These are phyloP conservation scores for Betula pendula DNA, from an alignment of 306 rosid species.

Conservation along the genomic window DNA sequence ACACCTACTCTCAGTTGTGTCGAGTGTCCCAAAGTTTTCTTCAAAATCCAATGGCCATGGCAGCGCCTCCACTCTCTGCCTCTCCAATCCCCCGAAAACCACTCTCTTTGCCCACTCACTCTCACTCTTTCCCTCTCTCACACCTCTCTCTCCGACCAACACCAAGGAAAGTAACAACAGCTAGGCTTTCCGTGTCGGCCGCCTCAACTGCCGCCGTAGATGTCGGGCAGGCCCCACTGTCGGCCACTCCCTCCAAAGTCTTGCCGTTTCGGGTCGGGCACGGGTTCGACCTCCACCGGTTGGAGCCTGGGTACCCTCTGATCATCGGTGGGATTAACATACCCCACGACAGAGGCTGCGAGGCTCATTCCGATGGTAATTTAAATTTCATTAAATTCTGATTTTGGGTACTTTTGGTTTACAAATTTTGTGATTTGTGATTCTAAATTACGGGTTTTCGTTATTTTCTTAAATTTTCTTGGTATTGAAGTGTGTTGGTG, in stretches of 20 bases:
- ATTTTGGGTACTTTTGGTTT: background rate
- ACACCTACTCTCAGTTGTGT: background rate
- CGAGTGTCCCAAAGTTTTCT: background rate
- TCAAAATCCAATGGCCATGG: slow-evolving; percentile 32
- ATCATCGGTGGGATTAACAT: slow-evolving; percentile 90
- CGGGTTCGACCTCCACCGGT: slow-evolving; percentile 90
- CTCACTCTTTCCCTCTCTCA: slow-evolving; percentile 39
- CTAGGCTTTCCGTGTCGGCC: slow-evolving; percentile 29
- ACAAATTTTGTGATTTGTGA: background rate
- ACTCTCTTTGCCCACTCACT: background rate
- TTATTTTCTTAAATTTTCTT: background rate
- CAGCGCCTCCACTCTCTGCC: slow-evolving; percentile 41
- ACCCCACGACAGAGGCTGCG: slow-evolving; percentile 96
- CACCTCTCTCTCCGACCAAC: slow-evolving; percentile 30
- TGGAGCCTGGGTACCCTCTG: slow-evolving; percentile 89
- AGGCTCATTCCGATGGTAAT: slow-evolving; percentile 95
- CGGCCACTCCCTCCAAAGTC: slow-evolving; percentile 51
- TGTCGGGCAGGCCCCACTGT: slow-evolving; percentile 24
- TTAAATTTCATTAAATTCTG: slow-evolving; percentile 12
- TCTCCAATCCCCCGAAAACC: slow-evolving; percentile 33
- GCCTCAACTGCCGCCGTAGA: slow-evolving; percentile 46
- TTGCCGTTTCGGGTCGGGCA: slow-evolving; percentile 92
- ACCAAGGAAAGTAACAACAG: background rate
- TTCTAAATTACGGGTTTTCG: background rate
- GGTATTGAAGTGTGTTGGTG: background rate